phyloP scores from a whole-genome alignment of 306 rosid genomes.

The Rosa rugosa region DNA sequence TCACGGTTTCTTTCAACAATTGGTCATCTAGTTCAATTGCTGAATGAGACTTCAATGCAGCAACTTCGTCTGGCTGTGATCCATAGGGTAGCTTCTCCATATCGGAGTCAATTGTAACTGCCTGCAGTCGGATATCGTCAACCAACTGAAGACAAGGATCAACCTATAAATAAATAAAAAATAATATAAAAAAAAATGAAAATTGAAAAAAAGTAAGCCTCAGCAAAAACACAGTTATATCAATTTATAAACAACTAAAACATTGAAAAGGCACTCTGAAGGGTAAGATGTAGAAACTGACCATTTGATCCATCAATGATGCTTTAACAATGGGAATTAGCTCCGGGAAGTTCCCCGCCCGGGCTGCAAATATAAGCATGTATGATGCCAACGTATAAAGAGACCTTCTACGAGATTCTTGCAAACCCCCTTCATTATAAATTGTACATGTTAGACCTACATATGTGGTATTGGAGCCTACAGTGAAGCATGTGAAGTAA shows the following conservation, averaged over 20 bases:
- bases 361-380: constrained; percentile 83
- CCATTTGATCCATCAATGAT: constrained; percentile 48
- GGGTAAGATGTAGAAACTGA: constrained; percentile 33
- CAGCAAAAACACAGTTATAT: neutral
- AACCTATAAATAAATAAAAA: constrained; percentile 43
- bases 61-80: constrained; percentile 65
- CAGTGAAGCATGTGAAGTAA: neutral
- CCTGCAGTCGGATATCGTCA: constrained; percentile 60
- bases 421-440: constrained; percentile 58
- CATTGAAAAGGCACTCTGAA: constrained; percentile 20
- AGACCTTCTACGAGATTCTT: constrained; percentile 80
- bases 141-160: constrained; percentile 87
- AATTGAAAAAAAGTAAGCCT: constrained; percentile 8
- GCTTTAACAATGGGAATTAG: constrained; percentile 69
- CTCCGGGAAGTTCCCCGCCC: constrained; percentile 61
- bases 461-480: neutral
- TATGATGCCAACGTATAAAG: constrained; percentile 77
- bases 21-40: constrained; percentile 53
- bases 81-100: constrained; percentile 46
- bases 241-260: constrained; percentile 8
- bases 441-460: constrained; percentile 1
- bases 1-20: constrained; percentile 63
- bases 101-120: constrained; percentile 45
- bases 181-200: constrained; percentile 7
- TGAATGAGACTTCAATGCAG: constrained; percentile 57